Base-by-base conservation (phyloP, 805 yeast species). In the Candida rishiriensis region DNA sequence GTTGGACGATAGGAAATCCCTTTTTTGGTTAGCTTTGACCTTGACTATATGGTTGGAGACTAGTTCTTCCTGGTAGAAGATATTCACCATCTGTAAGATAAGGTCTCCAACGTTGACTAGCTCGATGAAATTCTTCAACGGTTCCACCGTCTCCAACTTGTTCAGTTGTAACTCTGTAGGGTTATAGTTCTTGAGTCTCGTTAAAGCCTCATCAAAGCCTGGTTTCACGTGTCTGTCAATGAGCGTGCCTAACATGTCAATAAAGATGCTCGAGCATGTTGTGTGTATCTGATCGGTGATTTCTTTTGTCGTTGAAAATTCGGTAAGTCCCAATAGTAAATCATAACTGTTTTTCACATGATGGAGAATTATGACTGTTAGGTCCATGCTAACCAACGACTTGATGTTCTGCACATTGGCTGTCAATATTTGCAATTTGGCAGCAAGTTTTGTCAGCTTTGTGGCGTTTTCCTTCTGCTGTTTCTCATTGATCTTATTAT, bases 81-180 rank as follows among this genome's bases (percentile, higher is more conserved):
- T 87, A 41, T 86, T 89, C 36, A 90, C 68, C 95, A 91, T 88
- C 60, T 91, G 97, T 55, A 88, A 83, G 17, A 93, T 87, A 45
- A 91, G 69, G 62, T 91, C 99, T 4, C 97, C 97, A 47, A 88
- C 82, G 54, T 90, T 93, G 31, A 93, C 93, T 44, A 93, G 73
- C 59, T 91, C 97, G 14, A 95, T 85, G 55, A 93, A 91, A 37
- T 86, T 79, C 0, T 84, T 84, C 42, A 91, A 70, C 0, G 98
- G 98, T 50, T 85, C 95, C n/a, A 86, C 83, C 8, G 75, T 71
- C 17, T 44, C 33, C 4, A 30, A 5, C 14, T 30, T 49, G 5
- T 52, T 44, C 57, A 60, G 47, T 50, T 69, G 33, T 39, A 57
- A 50, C 39, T 64, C 64, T 30, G 67, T 60, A 0, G 96, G 91